phyloP scores from a whole-genome alignment of 257 asterid species.

The Solanum arcanum region DNA sequence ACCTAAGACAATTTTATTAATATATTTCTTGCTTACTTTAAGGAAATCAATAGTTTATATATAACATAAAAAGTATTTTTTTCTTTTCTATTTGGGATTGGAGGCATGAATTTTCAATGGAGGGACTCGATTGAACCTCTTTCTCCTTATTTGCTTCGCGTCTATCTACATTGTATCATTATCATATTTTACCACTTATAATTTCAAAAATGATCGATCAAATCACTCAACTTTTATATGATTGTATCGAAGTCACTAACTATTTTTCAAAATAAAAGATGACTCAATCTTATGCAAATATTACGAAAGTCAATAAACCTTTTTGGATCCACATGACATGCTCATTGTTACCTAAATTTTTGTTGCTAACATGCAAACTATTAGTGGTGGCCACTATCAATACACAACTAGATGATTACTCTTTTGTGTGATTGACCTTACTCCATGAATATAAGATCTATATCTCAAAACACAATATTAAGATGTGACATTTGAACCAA shows the following conservation, averaged over 20 bases:
- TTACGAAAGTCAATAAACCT: background rate
- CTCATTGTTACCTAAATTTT: background rate
- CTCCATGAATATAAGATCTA: background rate
- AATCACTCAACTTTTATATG: background rate
- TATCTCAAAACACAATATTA: background rate
- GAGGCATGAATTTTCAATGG: background rate
- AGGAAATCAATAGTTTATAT: background rate
- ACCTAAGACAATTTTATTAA: background rate
- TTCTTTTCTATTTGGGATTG: background rate
- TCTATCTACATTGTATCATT: background rate
- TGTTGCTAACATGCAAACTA: background rate
- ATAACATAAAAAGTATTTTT: background rate
- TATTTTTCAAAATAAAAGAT: background rate
- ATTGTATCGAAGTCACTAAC: background rate
- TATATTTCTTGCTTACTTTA: background rate
- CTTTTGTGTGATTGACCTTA: background rate
- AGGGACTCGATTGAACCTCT: background rate
- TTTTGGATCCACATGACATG: background rate
- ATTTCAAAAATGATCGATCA: background rate
- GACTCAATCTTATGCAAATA: background rate
- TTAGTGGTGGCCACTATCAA: background rate
- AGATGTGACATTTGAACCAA: background rate
- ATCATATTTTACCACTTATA: background rate
- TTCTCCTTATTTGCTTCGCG: background rate
- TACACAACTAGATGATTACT: background rate